phyloP scores from a whole-genome alignment of 2,329 filamentous ascomycete genomes.

The Alternaria ventricosa region DNA sequence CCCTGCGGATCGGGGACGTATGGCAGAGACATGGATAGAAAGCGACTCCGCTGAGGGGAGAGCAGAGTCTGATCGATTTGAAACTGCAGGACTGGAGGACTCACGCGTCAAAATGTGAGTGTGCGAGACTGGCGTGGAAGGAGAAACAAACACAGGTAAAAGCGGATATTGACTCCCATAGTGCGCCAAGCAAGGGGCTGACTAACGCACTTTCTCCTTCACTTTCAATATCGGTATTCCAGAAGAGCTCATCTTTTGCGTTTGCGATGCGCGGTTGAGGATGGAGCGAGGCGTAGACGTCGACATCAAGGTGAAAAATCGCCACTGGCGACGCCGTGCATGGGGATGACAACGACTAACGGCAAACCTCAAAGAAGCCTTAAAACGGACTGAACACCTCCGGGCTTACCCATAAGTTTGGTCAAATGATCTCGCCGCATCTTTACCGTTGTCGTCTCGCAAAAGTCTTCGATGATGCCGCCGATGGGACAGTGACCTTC shows the following conservation, averaged over 20 bases:
- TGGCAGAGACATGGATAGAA: neutral
- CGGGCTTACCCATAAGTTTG: fast-evolving
- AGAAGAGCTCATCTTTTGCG: neutral
- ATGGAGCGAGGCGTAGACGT: neutral
- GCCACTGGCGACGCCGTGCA: neutral
- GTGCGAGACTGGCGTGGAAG: neutral
- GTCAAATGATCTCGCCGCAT: neutral
- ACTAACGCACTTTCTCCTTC: neutral
- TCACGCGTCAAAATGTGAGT: fast-evolving
- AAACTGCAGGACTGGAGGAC: fast-evolving
- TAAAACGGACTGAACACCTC: neutral
- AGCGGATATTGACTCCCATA: neutral
- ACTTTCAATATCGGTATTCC: fast-evolving
- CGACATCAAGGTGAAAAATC: neutral
- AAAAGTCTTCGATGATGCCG: neutral
- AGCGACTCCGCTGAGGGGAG: neutral
- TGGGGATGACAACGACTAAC: neutral
- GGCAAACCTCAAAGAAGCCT: neutral
- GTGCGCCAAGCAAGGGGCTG: neutral
- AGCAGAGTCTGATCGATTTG: fast-evolving
- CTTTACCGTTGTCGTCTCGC: neutral
- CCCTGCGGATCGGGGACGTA: fast-evolving
- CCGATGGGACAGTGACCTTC: neutral
- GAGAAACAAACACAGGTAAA: neutral
- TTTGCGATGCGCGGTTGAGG: neutral